Base-by-base conservation (phyloP, 2,329 filamentous ascomycete genomes). In the Ceratocystis eucalypticola region DNA sequence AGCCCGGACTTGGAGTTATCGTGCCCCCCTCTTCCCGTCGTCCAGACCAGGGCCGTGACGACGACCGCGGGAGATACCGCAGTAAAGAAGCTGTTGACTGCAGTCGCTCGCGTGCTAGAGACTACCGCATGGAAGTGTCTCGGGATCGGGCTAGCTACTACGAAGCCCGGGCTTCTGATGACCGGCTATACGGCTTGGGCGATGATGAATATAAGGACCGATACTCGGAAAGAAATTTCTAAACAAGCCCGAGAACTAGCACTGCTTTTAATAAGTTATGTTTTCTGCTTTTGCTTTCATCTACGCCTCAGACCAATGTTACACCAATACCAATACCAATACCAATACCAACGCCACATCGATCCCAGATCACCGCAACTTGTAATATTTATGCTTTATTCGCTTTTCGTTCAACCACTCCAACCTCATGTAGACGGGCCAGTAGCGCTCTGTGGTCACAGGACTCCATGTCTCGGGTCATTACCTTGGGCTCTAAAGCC, bases 61-160 rank as follows among this genome's bases (percentile, higher is more conserved):
- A 17, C 15, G 66, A 68, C 25, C 63, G 66, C n/a, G 66, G 66
- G 1, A 59, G 66, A 10, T 10, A 59, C 20, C 55, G 66, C 5
- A 63, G 65, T 4, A 46, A 68, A 7, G 66, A 68, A 7, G 6
- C 63, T 25, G 59, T 68, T 17, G 50, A 59, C 7, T 48, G 63
- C 17, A 64, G 65, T 28, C 66, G 66, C 5, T 48, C 46, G 6
- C 63, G 66, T 37, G 66, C 66, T 28, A 46, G 66, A 20, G 66
- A 68, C 55, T 68, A 68, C 48, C 63, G 65, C 17, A 68, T 65
- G 59, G 66, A 65, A 37, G 63, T 65, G 6, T 65, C 63, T 20
- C 63, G 63, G 2, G 66, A 68, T 22, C 55, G 63, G 2, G 30
- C 30, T 25, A 62, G 57, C 46, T 68, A 68, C 63, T 48, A 65